Evolutionary conservation across 768 basidiomycete genomes (phyloP), one percentile per base, ranked within the genome.

Genomic region (Leccinum truebloodii): DNA sequence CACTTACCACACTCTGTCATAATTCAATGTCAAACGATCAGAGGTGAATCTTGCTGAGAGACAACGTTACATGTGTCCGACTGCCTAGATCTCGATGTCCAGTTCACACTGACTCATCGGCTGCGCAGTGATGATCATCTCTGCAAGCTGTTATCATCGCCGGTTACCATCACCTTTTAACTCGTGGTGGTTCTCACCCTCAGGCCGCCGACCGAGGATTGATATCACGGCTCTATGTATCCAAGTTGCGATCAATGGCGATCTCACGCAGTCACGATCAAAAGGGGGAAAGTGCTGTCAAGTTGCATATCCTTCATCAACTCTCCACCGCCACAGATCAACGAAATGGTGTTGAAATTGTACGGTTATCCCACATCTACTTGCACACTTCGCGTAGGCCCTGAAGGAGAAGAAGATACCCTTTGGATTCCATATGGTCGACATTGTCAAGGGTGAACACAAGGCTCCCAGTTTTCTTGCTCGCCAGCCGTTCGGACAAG

Each of bases 331-430:
- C n/a, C 20, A 10, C 52, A 35, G 10, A 39, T 18, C 28, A 32
- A 48, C 39, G 53, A 2, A 16, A 70, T 69, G 68, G 66, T 70
- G 51, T 49, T 70, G 34, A 63, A 67, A 16, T 54, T 69, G 18
- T 59, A 68, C 54, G 64, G 66, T 41, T 59, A 32, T 37, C 20
- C 60, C 3, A 59, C 26, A 14, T 83, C 83, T 1, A 78, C 80
- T 26, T 81, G 78, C 77, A 82, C 83, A 1, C 78, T 73, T 20
- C 80, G 80, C n/a, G 86, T 85, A 16, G 82, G 74, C 84, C 4
- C 71, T 83, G 59, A 77, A 79, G 65, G 86, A 88, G 72, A 83
- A 83, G 65, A 69, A 79, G 4, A 74, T 88, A 2, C 81, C 83
- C 0, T 88, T 81, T 69, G 80, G 83, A 64, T 71, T 86, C 46